These are phyloP conservation scores for Crataegus laevigata DNA, from an alignment of 306 rosid genomes.

Conservation along the genomic window DNA sequence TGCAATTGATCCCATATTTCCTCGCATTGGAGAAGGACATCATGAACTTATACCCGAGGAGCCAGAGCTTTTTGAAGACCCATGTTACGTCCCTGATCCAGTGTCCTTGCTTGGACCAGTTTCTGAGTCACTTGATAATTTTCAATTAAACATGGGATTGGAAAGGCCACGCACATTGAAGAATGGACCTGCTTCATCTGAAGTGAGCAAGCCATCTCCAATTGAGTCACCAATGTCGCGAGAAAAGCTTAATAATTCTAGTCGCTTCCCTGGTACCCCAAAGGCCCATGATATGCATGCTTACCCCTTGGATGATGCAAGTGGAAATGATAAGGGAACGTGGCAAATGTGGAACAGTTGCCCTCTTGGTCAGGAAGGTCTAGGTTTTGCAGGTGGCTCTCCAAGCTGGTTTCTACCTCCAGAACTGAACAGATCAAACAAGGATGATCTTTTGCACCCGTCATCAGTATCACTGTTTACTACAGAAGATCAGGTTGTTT, in stretches of 20 bases:
- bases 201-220: slow-evolving; percentile 76
- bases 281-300: slow-evolving; percentile 41
- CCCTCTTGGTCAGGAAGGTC: slow-evolving; percentile 91
- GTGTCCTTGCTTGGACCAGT: slow-evolving; percentile 88
- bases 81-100: slow-evolving; percentile 85
- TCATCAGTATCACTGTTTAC: slow-evolving; percentile 71
- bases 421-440: slow-evolving; percentile 52
- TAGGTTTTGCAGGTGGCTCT: slow-evolving; percentile 76
- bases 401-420: slow-evolving; percentile 73
- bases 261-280: slow-evolving; percentile 40
- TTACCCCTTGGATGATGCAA: slow-evolving; percentile 43
- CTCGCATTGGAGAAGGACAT: slow-evolving; percentile 47
- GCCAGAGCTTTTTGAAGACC: slow-evolving; percentile 91
- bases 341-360: slow-evolving; percentile 97
- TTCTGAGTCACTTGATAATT: slow-evolving; percentile 91
- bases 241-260: slow-evolving; percentile 62
- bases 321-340: slow-evolving; percentile 60
- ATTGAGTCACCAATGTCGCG: slow-evolving; percentile 90
- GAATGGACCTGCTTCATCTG: slow-evolving; percentile 51
- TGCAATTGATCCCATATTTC: slow-evolving; percentile 60
- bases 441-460: slow-evolving; percentile 61
- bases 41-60: slow-evolving; percentile 63
- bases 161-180: slow-evolving; percentile 51
- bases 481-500: slow-evolving; percentile 57
- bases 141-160: slow-evolving; percentile 63